Conservation (phyloP, 495 filamentous ascomycete genomes). For the Amniculicola lignicola region DNA sequence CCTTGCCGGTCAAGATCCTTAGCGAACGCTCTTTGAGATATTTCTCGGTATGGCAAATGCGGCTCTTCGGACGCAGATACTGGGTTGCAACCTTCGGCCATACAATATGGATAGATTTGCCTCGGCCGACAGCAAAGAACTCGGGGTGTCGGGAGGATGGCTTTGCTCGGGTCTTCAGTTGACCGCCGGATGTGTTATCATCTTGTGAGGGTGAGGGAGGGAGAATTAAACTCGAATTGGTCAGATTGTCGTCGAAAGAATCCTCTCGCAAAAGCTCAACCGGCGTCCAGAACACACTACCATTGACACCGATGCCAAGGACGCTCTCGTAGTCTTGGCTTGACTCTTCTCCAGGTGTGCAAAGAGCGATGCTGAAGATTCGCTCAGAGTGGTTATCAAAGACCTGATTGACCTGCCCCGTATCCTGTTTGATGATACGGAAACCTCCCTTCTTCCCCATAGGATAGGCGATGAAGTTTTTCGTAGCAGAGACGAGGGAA, state of each 20-base stretch:
- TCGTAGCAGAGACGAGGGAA: conserved; percentile 83
- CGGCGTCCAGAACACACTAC: conserved; percentile 87
- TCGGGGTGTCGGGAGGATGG: conserved; percentile 82
- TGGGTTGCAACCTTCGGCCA: conserved; percentile 71
- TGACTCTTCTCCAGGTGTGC: conserved; percentile 45
- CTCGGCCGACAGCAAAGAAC: conserved; percentile 90
- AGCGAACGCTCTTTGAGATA: conserved; percentile 81
- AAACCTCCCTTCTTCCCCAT: conserved; percentile 88
- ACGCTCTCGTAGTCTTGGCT: conserved; percentile 59
- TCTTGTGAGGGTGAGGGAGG: conserved; percentile 73
- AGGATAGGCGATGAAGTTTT: conserved; percentile 87
- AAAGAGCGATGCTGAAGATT: conserved; percentile 89
- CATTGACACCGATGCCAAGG: conserved; percentile 88
- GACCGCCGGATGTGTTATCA: conserved; percentile 77
- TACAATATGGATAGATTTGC: conserved; percentile 91
- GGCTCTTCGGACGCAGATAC: conserved; percentile 62
- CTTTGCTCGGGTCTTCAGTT: conserved; percentile 92
- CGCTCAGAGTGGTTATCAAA: conserved; percentile 85
- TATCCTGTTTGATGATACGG: conserved; percentile 88
- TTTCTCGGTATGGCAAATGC: conserved; percentile 75
- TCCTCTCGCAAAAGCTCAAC: conserved; percentile 44
- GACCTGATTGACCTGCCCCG: conserved; percentile 81
- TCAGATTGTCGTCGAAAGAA: conserved; percentile 52
- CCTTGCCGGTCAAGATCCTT: conserved; percentile 94
- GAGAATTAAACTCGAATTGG: conserved; percentile 75